Base-by-base conservation (phyloP, 2,329 filamentous ascomycete species). In the Trichoderma atroviride region DNA sequence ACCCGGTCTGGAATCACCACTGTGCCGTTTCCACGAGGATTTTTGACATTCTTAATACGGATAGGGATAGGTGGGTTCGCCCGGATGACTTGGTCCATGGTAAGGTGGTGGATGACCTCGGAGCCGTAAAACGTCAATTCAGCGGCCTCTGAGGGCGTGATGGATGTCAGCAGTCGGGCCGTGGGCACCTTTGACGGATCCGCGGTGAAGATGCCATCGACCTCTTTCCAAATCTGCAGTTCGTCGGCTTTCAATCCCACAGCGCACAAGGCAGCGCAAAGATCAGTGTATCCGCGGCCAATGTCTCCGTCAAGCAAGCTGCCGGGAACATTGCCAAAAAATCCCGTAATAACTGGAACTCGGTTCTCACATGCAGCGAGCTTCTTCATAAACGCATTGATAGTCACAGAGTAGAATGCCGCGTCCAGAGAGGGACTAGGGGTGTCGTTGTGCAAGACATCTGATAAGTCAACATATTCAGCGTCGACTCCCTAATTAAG, bases 141-240 rank as follows among this genome's bases (percentile, higher is more conserved):
- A 14, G 96, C 95, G 2, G 96, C 96, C 81, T 99, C 96, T 11
- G 93, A 91, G 0, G 96, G 96, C 4, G 95, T 97, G 78, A 99
- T 97, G 66, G 91, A 90, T 13, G 90, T 83, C 56, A 99, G 86
- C n/a, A 99, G 85, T 58, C 91, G 87, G n/a, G 96, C 96, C 0
- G 95, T 98, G 3, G 95, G 94, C 35, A 97, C 93, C 81, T 96
- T 97, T 75, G 92, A 89, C 3, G 94, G 94, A 77, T 97, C 95
- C 6, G 86, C 86, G 2, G 87, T 90, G 81, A 97, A 96, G 77
- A 98, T 96, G 70, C 94, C 94, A 79, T 99, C 96, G 7, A 99
- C 96, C 79, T 99, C 96, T 83, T 99, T 99, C 96, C 96, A 98
- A 72, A 99, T 92, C 80, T 99, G 96, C 64, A 99, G 86, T 80